Percentiles rank a stretch among this genome's conserved stretches.
These are phyloP conservation scores for Mycena maculata DNA, from an alignment of 768 basidiomycete species.

Conservation along the genomic window DNA sequence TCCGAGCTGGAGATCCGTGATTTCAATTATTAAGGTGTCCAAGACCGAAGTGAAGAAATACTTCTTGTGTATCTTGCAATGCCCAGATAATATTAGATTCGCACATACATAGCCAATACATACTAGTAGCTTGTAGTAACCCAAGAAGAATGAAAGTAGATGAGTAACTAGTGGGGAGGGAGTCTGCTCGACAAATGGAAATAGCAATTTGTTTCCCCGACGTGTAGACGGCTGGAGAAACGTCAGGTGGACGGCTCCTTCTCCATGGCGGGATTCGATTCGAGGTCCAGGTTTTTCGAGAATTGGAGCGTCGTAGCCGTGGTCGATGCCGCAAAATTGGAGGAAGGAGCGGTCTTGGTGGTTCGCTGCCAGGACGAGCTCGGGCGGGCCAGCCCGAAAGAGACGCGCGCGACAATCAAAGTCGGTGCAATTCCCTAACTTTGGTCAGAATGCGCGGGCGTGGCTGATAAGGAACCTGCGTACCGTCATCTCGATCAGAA, in stretches of 20 bases:
- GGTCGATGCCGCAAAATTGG: not conserved
- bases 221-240: not conserved
- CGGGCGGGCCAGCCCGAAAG: conserved; percentile 25
- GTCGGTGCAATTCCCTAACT: conserved; percentile 30
- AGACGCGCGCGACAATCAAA: conserved; percentile 29
- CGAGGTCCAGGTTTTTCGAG: conserved; percentile 26
- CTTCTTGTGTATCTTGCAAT: not conserved
- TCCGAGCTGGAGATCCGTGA: conserved; percentile 23
- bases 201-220: too few species aligned
- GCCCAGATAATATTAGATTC: not conserved
- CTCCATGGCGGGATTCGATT: conserved; percentile 8
- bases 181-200: too few species aligned
- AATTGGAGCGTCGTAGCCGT: conserved; percentile 22
- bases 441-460: not conserved
- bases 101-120: too few species aligned
- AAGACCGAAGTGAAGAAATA: not conserved
- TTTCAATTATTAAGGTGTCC: conserved; percentile 27
- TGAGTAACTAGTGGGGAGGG: too few species aligned
- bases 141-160: too few species aligned
- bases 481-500: conserved; percentile 26
- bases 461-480: not conserved
- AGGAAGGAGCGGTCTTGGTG: conserved; percentile 5
- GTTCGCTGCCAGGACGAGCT: conserved; percentile 33
- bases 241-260: conserved; percentile 2
- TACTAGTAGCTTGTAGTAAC: too few species aligned